phyloP scores from a whole-genome alignment of 139 green algal species.

The Chlamydomonas incerta region DNA sequence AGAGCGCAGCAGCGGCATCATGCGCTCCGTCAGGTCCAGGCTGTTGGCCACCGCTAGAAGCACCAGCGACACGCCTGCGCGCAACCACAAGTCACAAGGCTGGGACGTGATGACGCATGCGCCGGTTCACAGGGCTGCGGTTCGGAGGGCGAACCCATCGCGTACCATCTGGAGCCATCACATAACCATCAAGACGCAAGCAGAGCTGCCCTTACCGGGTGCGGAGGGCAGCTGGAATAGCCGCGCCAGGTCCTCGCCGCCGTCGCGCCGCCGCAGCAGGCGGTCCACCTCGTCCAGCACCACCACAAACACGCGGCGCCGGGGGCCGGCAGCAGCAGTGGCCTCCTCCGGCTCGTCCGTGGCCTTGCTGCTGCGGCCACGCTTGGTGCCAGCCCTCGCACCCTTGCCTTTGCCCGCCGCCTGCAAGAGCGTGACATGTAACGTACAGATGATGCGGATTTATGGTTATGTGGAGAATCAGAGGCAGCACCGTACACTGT shows the following conservation, averaged over 20 bases:
- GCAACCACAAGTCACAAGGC: no score
- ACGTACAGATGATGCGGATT: no score
- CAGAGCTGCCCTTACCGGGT: neutral
- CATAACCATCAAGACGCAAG: no score
- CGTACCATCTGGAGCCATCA: no score
- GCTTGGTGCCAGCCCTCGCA: neutral
- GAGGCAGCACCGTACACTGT: no score
- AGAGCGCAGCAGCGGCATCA: conserved; percentile 62
- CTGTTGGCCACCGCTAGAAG: conserved; percentile 71
- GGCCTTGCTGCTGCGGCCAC: neutral
- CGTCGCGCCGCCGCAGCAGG: conserved; percentile 37
- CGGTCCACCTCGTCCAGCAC: conserved; percentile 72
- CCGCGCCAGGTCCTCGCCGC: conserved; percentile 47
- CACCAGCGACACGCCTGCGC: conserved; percentile 50
- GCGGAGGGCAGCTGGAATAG: conserved; percentile 64
- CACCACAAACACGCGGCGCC: conserved; percentile 42
- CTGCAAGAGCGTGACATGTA: no score
- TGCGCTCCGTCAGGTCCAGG: conserved; percentile 69
- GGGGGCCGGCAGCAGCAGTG: neutral
- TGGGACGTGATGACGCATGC: no score
- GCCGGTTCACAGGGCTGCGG: no score
- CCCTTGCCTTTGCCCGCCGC: neutral
- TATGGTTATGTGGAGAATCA: no score
- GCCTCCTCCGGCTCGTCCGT: neutral
- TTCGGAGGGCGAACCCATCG: no score